Evolutionary conservation across 1,284 basidiomycete genomes (phyloP).

Genomic region (Pseudozyma hubeiensis): DNA sequence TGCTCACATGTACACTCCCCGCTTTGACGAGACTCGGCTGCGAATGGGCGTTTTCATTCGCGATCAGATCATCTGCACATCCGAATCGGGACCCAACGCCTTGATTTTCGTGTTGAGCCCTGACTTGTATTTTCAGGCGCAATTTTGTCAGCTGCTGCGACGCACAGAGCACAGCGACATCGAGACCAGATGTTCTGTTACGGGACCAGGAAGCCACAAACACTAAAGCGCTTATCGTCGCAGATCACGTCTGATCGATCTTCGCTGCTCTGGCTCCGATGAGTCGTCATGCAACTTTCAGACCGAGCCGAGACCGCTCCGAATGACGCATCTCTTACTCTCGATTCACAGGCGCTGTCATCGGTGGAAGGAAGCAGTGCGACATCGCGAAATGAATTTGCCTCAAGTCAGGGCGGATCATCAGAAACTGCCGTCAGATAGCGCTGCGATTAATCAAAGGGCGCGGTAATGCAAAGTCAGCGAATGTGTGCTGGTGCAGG

Average conservation of each 20-base stretch:
- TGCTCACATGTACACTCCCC: not conserved
- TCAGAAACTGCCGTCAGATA: conserved; percentile 36
- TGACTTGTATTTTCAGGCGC: no score
- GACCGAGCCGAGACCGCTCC: no score
- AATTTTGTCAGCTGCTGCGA: no score
- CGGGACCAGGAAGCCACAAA: no score
- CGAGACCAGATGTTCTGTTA: no score
- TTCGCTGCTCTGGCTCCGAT: no score
- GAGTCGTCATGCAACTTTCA: no score
- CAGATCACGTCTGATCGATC: no score
- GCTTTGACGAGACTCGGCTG: not conserved
- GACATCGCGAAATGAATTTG: not conserved
- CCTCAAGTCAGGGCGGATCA: not conserved
- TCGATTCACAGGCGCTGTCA: no score
- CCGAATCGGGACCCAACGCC: conserved; percentile 7
- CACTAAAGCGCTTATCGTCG: no score
- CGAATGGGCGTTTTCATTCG: not conserved
- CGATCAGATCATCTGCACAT: conserved; percentile 2
- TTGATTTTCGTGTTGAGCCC: not conserved
- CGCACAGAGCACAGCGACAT: no score
- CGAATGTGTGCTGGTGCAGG: not conserved
- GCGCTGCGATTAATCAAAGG: conserved; percentile 7
- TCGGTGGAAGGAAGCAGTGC: not conserved
- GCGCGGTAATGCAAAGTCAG: not conserved
- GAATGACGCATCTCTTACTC: no score